Percentiles rank a stretch among this genome's conserved stretches.
phyloP scores from a whole-genome alignment of 352 stramenopile genomes.

The Phytophthora podocarpi region DNA sequence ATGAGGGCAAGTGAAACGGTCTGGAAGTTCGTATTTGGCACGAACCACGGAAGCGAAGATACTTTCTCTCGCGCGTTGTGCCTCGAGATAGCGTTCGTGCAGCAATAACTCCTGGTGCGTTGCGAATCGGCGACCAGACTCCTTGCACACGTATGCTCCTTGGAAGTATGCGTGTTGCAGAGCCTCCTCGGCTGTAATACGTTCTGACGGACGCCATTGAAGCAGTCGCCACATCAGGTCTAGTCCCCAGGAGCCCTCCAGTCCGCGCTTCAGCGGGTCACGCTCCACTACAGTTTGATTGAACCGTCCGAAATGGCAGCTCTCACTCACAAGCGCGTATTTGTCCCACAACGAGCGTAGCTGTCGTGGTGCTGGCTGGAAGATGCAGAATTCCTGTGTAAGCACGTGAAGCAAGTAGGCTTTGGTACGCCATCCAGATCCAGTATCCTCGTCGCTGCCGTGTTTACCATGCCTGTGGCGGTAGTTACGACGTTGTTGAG shows the following conservation, averaged over 20 bases:
- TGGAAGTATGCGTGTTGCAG: conserved; percentile 89
- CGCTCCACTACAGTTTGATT: conserved; percentile 90
- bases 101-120: conserved; percentile 63
- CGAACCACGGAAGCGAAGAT: conserved; percentile 64
- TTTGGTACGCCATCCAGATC: conserved; percentile 44
- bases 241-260: conserved; percentile 81
- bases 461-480: conserved; percentile 24
- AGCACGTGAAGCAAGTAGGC: conserved; percentile 81
- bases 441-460: conserved; percentile 18
- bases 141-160: conserved; percentile 72
- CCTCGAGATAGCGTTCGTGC: conserved; percentile 69
- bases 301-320: conserved; percentile 91
- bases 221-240: conserved; percentile 95
- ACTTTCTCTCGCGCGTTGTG: conserved; percentile 48
- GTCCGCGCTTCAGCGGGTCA: conserved; percentile 91
- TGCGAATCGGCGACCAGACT: conserved; percentile 66
- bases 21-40: conserved; percentile 51
- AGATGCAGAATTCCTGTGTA: conserved; percentile 87
- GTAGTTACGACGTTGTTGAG: conserved; percentile 34
- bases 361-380: conserved; percentile 61
- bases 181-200: conserved; percentile 80
- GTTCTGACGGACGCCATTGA: conserved; percentile 91
- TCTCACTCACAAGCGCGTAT: conserved; percentile 77
- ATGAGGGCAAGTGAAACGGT: conserved; percentile 59
- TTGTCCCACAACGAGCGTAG: conserved; percentile 63